Base-by-base conservation (phyloP, 768 basidiomycete genomes). In the Peribolospora baueri region DNA sequence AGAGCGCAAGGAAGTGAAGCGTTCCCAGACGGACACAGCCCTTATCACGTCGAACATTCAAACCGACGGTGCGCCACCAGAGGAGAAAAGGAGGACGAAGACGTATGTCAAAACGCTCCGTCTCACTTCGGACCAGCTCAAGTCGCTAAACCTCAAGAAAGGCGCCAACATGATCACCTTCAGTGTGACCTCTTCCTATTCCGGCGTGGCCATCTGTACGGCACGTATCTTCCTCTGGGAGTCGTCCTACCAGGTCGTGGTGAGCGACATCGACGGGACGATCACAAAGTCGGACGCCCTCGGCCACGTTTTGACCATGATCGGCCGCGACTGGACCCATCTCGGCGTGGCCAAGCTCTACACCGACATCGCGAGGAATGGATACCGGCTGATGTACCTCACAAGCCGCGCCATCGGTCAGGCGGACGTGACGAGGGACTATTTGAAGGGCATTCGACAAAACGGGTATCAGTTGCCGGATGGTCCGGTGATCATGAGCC, bases 271-370 rank as follows among this genome's bases (percentile, higher is more conserved):
- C 58, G 93, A 98, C 64, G 93, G 93, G 5, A 98, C 91, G 1
- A 98, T 98, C 64, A 98, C 93, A 7, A 97, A 95, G 87, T 91
- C 90, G 2, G 91, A 97, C 68, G 91, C 86, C 1, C 71, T 95
- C 5, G 91, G 91, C 0, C 91, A 97, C 65, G 81, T 98, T 51
- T 88, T 93, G 63, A 90, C 88, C 2, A 86, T 93, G 76, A 88
- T 95, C 60, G 93, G 91, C 6, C 79, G 90, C 7, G 91, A 97
- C 66, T 95, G 91, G 93, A 97, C 91, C 2, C 91, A 97, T 67
- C 72, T 84, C 4, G 91, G 93, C 5, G 90, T 97, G 41, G 91
- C 90, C 10, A 97, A 95, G 68, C 73, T 97, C 13, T 97, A 95
- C 69, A 91, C 85, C 2, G 91, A 97, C 64, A 93, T 98, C 59